These are phyloP conservation scores for Achaetomium macrosporum DNA, from an alignment of 2,329 filamentous ascomycete genomes.

Conservation along the genomic window DNA sequence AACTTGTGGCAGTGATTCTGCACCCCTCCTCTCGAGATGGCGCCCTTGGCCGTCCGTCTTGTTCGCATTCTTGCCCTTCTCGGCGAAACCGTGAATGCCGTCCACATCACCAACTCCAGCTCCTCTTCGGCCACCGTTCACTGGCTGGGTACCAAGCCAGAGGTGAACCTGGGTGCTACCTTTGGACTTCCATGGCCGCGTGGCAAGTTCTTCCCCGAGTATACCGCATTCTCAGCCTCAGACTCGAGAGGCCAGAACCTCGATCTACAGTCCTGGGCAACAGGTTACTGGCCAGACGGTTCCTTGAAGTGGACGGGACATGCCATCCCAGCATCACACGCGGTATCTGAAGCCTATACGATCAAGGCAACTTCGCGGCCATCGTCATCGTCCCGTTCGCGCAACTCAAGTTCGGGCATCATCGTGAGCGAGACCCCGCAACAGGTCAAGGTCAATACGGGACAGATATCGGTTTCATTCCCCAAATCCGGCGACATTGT, in stretches of 20 bases:
- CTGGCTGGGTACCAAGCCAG: background rate
- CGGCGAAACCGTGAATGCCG: no score
- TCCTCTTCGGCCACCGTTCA: background rate
- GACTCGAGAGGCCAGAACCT: background rate
- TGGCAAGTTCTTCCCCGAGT: background rate
- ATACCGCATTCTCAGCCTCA: background rate
- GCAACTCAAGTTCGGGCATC: background rate
- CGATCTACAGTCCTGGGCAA: background rate
- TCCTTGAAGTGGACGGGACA: background rate
- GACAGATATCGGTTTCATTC: no score
- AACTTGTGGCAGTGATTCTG: no score
- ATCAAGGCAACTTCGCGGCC: background rate
- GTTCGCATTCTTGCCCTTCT: no score
- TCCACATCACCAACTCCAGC: no score
- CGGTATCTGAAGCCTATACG: background rate
- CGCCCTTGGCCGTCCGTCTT: no score
- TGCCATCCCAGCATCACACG: background rate
- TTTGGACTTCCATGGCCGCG: background rate
- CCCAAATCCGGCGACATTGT: no score
- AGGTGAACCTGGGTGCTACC: background rate
- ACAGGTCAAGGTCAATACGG: no score
- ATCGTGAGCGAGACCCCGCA: background rate
- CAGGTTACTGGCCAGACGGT: background rate
- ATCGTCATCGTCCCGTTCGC: background rate
- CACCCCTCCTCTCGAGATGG: no score